Base-by-base conservation (phyloP, 108 stramenopile species). In the Discostella stelligeroides region DNA sequence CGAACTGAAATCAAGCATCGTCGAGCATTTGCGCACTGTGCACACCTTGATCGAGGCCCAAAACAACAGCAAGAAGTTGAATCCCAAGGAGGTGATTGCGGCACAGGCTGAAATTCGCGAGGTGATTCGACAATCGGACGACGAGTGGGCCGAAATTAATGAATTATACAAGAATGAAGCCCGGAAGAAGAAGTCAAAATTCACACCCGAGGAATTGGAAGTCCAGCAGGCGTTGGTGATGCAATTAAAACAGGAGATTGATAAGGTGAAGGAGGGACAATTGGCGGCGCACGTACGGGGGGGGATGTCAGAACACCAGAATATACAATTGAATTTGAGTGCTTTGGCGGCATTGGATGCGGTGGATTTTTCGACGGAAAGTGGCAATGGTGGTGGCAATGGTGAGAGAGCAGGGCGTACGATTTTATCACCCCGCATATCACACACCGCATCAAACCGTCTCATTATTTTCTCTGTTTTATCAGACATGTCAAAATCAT, bases 111-210 rank as follows among this genome's bases (percentile, higher is more conserved):
- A 91, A 53, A 84, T 91, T 28, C 84, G 92, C 9, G 90, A 92
- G 69, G 58, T 85, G 43, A 76, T 89, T 55, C 87, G 91, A 21
- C 86, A 86, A 48, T 82, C 89, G 10, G 66, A 66, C 14, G 92
- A 95, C 42, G 95, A 95, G 68, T 95, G 95, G 95, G 70, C 75
- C 20, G 88, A 92, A 51, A 39, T 95, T 55, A 91, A 95, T 42
- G 85, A 59, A 2, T 68, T 95, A 48, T 92, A 92, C 63, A 91
- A 92, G 63, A 90, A 82, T 47, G 95, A 95, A 68, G 87, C 90
- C 14, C 67, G 91, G 13, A 94, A 94, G 77, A 92, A 91, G 66
- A 86, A 88, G 68, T 85, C 85, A 12, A 94, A 94, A 63, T 96
- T 94, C 72, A 86, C 91, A 0, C 68, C 70, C 12, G 95, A 92